Base-by-base conservation (phyloP, 495 filamentous ascomycete genomes). In the Xylaria palmicola region DNA sequence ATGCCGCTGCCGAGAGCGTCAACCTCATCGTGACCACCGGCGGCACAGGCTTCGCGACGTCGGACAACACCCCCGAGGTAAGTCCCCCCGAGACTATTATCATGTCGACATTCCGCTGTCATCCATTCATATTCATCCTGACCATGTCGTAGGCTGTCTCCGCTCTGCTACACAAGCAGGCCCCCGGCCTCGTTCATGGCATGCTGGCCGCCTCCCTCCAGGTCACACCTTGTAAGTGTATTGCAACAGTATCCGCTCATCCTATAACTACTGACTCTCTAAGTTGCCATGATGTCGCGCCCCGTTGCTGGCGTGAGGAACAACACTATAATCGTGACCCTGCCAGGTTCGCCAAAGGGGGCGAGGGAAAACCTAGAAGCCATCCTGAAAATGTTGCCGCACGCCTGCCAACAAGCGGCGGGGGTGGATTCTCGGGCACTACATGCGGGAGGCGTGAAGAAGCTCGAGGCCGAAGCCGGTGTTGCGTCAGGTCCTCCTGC, bases 271-370 rank as follows among this genome's bases (percentile, higher is more conserved):
- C 53, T n/a, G 37, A 55, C 22, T 12, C 15, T 20, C 41, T 6
- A 62, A 96, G 91, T 98, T 76, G 95, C 93, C n/a, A 86, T 96
- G 77, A 98, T 98, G 94, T 89, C 94, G 56, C 85, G 94, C 56
- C 93, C 94, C 13, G 90, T 97, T 52, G 95, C 95, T 49, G 94
- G 94, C 9, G 88, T 95, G 10, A 83, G 94, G 30, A 86, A 92
- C 62, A 87, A 86, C 62, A 87, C 92, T 6, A 74, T 99, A 51
- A 91, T 99, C 44, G 76, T 97, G 48, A 98, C 94, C 0, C 80
- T 99, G 39, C 94, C 94, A 0, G 94, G 94, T 24, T 97, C 94
- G 2, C 95, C 95, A 1, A 97, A 96, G 78, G 94, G 92, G n/a
- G 94, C 94, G 3, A 88, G 85, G 67, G 94, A 99, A 76, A 99